phyloP scores from a whole-genome alignment of 768 basidiomycete genomes.

The Amanita brunnescens region DNA sequence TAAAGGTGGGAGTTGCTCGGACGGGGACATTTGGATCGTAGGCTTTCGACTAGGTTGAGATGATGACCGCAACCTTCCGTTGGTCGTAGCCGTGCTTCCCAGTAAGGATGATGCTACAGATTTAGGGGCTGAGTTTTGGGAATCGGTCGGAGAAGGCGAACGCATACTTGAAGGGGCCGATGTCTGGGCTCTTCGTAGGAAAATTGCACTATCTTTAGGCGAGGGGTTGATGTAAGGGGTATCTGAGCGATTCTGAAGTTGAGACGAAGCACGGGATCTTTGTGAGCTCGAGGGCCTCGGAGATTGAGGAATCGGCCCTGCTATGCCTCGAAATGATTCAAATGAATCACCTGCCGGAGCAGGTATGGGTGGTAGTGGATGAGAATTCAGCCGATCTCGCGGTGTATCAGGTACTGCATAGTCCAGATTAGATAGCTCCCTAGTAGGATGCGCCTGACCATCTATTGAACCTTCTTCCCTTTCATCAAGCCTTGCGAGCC shows the following conservation, averaged over 20 bases:
- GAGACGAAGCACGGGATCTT: conserved; percentile 54
- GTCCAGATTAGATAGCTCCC: background rate
- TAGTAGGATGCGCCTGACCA: conserved; percentile 12
- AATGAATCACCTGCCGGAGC: conserved; percentile 29
- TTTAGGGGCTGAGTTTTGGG: conserved; percentile 9
- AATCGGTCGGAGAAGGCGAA: conserved; percentile 45
- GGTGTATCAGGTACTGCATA: conserved; percentile 30
- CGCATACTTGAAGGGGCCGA: conserved; percentile 52
- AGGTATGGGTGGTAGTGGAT: conserved; percentile 62
- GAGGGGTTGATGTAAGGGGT: conserved; percentile 46
- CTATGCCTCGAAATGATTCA: conserved; percentile 23
- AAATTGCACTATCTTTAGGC: conserved; percentile 56
- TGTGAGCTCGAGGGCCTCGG: conserved; percentile 39
- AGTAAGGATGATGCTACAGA: conserved; percentile 35
- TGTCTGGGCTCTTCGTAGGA: conserved; percentile 55
- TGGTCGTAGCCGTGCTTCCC: conserved; percentile 24
- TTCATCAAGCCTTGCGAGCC: conserved; percentile 21
- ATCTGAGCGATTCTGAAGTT: conserved; percentile 32
- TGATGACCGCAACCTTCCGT: conserved; percentile 54
- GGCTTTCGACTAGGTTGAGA: conserved; percentile 75
- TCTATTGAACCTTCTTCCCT: conserved; percentile 22
- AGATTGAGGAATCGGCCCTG: conserved; percentile 35
- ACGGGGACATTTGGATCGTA: conserved; percentile 45
- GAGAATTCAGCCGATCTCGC: conserved; percentile 44
- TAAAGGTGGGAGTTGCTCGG: conserved; percentile 46